Evolutionary conservation across 1,284 basidiomycete genomes (phyloP).

Genomic region (Flammula alnicola): DNA sequence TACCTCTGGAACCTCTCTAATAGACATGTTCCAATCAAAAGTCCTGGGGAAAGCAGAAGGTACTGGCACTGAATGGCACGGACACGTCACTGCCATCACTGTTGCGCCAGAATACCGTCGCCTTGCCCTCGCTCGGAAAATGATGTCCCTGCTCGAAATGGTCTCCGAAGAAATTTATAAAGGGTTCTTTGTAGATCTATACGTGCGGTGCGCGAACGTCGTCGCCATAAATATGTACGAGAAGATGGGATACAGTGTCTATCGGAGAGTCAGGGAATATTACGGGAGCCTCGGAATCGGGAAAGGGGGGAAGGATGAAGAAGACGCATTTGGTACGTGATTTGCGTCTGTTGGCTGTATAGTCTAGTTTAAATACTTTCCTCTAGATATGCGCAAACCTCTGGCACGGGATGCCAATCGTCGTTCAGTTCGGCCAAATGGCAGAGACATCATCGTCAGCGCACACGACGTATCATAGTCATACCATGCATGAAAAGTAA

Average conservation of each 20-base stretch:
- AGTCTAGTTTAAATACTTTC: background rate
- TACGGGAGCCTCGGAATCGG: slow-evolving; percentile 78
- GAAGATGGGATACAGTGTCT: slow-evolving; percentile 85
- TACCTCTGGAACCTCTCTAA: background rate
- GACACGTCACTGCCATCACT: slow-evolving; percentile 90
- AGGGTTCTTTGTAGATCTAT: slow-evolving; percentile 89
- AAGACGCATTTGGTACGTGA: slow-evolving; percentile 87
- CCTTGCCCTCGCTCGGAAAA: slow-evolving; percentile 78
- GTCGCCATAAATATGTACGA: slow-evolving; percentile 88
- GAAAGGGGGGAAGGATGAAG: slow-evolving; percentile 76
- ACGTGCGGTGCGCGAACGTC: slow-evolving; percentile 82
- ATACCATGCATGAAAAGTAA: slow-evolving; percentile 11
- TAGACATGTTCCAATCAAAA: slow-evolving; percentile 31
- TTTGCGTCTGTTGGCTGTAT: background rate
- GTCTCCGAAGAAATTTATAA: slow-evolving; percentile 79
- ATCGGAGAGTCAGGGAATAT: slow-evolving; percentile 83
- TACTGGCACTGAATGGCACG: slow-evolving; percentile 74
- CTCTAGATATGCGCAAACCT: slow-evolving; percentile 86
- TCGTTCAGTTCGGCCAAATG: slow-evolving; percentile 71
- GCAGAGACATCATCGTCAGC: slow-evolving; percentile 74
- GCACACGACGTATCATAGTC: slow-evolving; percentile 67
- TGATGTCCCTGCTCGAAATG: slow-evolving; percentile 83
- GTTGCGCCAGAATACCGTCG: slow-evolving; percentile 92
- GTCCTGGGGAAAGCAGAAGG: slow-evolving; percentile 91
- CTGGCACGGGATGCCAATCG: slow-evolving; percentile 66